Base-by-base conservation (phyloP, 2,329 filamentous ascomycete species). In the Claviceps maximensis region DNA sequence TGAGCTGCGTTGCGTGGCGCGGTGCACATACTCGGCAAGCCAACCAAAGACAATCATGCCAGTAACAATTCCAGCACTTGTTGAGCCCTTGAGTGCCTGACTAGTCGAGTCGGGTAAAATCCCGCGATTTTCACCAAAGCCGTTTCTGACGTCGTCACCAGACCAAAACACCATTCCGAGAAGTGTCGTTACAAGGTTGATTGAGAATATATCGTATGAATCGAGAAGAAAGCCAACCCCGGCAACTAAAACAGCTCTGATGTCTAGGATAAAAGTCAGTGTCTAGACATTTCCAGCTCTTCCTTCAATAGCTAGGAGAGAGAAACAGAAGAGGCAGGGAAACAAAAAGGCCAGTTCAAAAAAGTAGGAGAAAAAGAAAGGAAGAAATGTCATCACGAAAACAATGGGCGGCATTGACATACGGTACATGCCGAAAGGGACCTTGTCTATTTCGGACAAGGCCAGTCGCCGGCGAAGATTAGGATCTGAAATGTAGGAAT, bases 191-290 rank as follows among this genome's bases (percentile, higher is more conserved):
- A 86, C 78, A 48, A 90, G 73, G 65, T 86, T 87, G 66, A 89
- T 86, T 62, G 87, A 84, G 66, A 93, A 93, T 60, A 89, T 87
- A 59, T 80, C 82, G 69, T 91, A 91, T 13, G 85, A 84, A 66
- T 90, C 87, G 47, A 87, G 84, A 64, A 91, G 89, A 73, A 93
- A 91, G 50, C 87, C 87, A 54, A 88, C 83, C 49, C 87, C 87
- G 27, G 87, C 86, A 2, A 91, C 86, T 7, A 86, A 68, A 3
- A 89, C 76, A 52, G 86, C 83, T 47, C 86, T 80, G 27, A 89
- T 74, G 68, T 90, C 69, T 74, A 46, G 17, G 25, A 5, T 7
- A 46, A 45, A n/a, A 49, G 42, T 51, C 40, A 53, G 52, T 27
- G 42, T 47, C 15, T 25, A 15, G n/a, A n/a, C n/a, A n/a, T n/a